Percentiles rank a stretch among this genome's conserved stretches.
phyloP scores from a whole-genome alignment of 805 yeast genomes.

The Myxozyma geophila region DNA sequence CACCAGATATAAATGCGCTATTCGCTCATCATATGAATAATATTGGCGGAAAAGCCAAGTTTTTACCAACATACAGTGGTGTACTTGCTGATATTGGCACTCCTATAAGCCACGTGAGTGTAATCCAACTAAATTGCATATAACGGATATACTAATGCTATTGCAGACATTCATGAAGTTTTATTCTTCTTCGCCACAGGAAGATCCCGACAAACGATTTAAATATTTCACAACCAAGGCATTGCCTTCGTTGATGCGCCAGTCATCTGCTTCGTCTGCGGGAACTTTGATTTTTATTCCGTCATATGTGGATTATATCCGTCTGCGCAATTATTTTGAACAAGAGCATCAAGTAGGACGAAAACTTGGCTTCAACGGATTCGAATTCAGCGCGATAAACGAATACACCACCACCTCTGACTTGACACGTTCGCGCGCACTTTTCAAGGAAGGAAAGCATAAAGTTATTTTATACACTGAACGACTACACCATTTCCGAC shows the following conservation, averaged over 20 bases:
- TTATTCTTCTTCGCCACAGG: constrained; percentile 54
- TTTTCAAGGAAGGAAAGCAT: constrained; percentile 64
- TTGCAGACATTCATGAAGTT: constrained; percentile 64
- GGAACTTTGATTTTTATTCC: constrained; percentile 86
- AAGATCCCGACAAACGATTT: constrained; percentile 83
- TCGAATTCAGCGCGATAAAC: constrained; percentile 48
- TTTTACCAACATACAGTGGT: constrained; percentile 54
- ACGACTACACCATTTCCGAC: constrained; percentile 87
- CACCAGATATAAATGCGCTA: constrained; percentile 80
- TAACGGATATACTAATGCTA: constrained; percentile 49
- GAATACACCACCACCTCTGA: constrained; percentile 82
- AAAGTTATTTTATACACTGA: constrained; percentile 88
- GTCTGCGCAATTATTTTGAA: constrained; percentile 73
- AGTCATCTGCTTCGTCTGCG: constrained; percentile 55
- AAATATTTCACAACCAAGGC: constrained; percentile 74
- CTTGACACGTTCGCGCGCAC: constrained; percentile 68
- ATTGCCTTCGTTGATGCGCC: constrained; percentile 69
- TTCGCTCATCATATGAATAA: constrained; percentile 47
- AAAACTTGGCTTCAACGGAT: constrained; percentile 61
- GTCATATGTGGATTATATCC: constrained; percentile 80
- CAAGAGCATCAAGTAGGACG: constrained; percentile 43
- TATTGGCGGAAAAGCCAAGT: constrained; percentile 46
- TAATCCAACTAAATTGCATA: background rate
- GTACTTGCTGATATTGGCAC: constrained; percentile 69
- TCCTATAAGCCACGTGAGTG: constrained; percentile 51